These are phyloP conservation scores for Astrocystis sublimbata DNA, from an alignment of 495 filamentous ascomycete species.

Conservation along the genomic window DNA sequence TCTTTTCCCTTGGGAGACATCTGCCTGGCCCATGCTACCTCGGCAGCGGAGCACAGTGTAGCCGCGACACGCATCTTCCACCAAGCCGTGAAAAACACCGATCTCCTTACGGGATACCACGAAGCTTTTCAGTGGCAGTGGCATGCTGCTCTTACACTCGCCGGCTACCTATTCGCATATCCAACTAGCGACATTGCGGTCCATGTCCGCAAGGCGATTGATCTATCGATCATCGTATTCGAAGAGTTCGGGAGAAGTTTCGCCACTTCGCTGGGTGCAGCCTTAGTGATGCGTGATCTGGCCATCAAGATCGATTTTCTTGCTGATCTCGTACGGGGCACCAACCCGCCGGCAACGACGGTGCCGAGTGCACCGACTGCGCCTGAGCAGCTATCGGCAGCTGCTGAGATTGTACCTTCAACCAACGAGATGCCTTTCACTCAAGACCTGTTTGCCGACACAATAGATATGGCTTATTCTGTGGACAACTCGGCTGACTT, in stretches of 20 bases:
- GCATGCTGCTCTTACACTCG: constrained; percentile 44
- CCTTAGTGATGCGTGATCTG: constrained; percentile 36
- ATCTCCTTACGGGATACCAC: constrained; percentile 45
- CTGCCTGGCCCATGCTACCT: constrained; percentile 28
- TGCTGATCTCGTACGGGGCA: constrained; percentile 7
- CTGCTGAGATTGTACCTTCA: not conserved
- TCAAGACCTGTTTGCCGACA: constrained; percentile 5
- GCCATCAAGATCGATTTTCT: constrained; percentile 24
- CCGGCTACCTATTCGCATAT: constrained; percentile 47
- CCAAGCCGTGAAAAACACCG: constrained; percentile 44
- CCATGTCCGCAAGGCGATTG: constrained; percentile 41
- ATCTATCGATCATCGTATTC: constrained; percentile 44
- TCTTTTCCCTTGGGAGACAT: constrained; percentile 18
- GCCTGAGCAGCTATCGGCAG: not conserved
- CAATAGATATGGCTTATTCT: constrained; percentile 16
- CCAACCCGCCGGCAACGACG: not conserved
- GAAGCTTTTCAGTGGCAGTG: constrained; percentile 47
- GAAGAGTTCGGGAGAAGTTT: constrained; percentile 48
- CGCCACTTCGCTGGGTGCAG: constrained; percentile 44
- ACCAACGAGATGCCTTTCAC: not conserved
- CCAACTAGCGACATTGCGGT: constrained; percentile 30
- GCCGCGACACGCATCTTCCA: constrained; percentile 46
- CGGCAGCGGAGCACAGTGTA: constrained; percentile 48
- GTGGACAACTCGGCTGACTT: constrained; percentile 19
- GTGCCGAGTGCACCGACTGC: not conserved